Evolutionary conservation across 1,284 basidiomycete species (phyloP), one percentile per base, ranked within the genome.

Genomic region (Trichosporon sp.): DNA sequence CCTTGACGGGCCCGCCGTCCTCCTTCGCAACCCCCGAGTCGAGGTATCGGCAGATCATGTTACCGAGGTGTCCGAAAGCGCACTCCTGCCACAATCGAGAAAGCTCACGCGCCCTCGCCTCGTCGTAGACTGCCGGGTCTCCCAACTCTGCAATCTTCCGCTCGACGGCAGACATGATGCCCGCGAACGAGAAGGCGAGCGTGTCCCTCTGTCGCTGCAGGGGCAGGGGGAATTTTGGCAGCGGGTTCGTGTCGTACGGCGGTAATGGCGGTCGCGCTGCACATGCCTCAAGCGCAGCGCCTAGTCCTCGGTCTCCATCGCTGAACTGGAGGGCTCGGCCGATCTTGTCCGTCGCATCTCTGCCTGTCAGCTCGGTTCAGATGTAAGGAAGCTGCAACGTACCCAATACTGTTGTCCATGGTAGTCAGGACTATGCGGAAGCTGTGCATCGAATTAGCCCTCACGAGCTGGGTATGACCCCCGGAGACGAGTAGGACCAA

Each of bases 401-500:
- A 83, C 82, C 84, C 94, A 13, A 95, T 86, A 61, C 87, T 87
- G 71, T 87, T 87, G 73, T 96, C 92, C 3, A 82, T 75, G 0
- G 90, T 91, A 5, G 87, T 88, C 0, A 89, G 88, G 25, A 97
- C 81, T 57, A 91, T 87, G 65, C 82, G 81, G 77, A 91, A 95
- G 0, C 82, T 78, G 3, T 81, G 82, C 21, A 79, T 75, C 0
- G 86, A 86, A 0, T 77, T 82, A 1, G 88, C 90, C 10, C 95
- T 86, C 0, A 96, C 84, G 23, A 96, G 84, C 54, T 95, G 83
- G 0, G 94, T 94, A 75, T 97, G 94, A 1, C 94, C 94, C 21
- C 95, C 95, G 0, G 91, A 93, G 58, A 95, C 84, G 25, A 97
- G 84, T 11, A 96, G 83, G 0, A 89, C 89, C 36, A 96, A 84